Percentiles rank a stretch among this genome's conserved stretches.
Evolutionary conservation across 768 basidiomycete species (phyloP).

Genomic region (Exsudoporus frostii): DNA sequence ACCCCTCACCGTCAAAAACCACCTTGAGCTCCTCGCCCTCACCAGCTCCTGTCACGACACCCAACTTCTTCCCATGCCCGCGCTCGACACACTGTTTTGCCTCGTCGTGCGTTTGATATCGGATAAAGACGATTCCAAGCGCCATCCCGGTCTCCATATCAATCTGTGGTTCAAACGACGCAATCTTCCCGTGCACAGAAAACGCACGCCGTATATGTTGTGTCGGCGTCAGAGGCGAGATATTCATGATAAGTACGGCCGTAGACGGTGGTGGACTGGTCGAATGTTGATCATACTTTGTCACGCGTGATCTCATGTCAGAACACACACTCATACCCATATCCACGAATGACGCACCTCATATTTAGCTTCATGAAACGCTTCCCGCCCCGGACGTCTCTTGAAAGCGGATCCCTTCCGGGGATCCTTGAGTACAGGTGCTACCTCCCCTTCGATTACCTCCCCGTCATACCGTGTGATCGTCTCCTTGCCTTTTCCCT

Average conservation of each 20-base stretch:
- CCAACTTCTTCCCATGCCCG: slow-evolving; percentile 63
- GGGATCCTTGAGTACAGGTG: slow-evolving; percentile 50
- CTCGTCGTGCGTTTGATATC: slow-evolving; percentile 60
- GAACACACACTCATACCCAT: neutral
- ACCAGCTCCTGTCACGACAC: slow-evolving; percentile 40
- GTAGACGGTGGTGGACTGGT: slow-evolving; percentile 69
- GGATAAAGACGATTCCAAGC: slow-evolving; percentile 78
- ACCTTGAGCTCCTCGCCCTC: slow-evolving; percentile 67
- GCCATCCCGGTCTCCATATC: slow-evolving; percentile 78
- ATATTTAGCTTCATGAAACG: slow-evolving; percentile 49
- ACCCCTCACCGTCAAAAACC: slow-evolving; percentile 76
- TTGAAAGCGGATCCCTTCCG: slow-evolving; percentile 42
- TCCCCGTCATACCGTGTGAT: slow-evolving; percentile 56
- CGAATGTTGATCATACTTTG: slow-evolving; percentile 73
- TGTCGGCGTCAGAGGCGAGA: slow-evolving; percentile 70
- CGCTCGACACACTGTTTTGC: slow-evolving; percentile 63
- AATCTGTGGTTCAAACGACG: slow-evolving; percentile 71
- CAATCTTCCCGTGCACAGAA: slow-evolving; percentile 54
- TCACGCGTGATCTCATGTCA: slow-evolving; percentile 1
- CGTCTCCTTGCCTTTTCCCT: slow-evolving; percentile 61
- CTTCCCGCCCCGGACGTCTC: slow-evolving; percentile 32
- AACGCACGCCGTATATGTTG: slow-evolving; percentile 66
- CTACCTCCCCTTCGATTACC: slow-evolving; percentile 42
- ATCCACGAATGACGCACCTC: slow-evolving; percentile 43
- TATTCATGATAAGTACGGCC: slow-evolving; percentile 65